Conservation (phyloP, 2,329 filamentous ascomycete species). For the Drechslerella coelobrocha region DNA sequence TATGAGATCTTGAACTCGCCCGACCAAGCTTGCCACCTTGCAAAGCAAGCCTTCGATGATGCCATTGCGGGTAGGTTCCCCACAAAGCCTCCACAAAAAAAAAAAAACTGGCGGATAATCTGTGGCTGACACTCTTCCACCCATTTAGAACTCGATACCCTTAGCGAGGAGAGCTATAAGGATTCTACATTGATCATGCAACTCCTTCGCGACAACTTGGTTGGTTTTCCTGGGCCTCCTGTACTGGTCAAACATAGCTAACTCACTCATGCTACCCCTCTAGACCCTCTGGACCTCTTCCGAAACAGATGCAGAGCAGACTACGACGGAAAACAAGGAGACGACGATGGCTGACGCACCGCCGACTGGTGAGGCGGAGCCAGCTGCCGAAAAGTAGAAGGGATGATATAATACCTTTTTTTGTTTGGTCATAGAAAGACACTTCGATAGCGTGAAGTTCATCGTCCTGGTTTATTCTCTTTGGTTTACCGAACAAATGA, state of each 20-base stretch:
- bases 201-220: slow-evolving; percentile 92
- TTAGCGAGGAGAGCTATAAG: slow-evolving; percentile 97
- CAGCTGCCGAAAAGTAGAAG: slow-evolving; percentile 35
- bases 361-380: slow-evolving; percentile 67
- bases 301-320: slow-evolving; percentile 77
- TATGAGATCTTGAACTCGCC: slow-evolving; percentile 99
- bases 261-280: slow-evolving; percentile 57
- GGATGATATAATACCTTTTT: slow-evolving; percentile 42
- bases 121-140: slow-evolving; percentile 42
- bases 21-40: slow-evolving; percentile 95
- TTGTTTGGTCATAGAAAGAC: slow-evolving; percentile 53
- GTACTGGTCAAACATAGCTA: not conserved
- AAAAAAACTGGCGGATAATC: not conserved
- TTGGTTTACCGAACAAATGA: slow-evolving; percentile 49
- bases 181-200: slow-evolving; percentile 99
- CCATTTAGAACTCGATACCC: slow-evolving; percentile 78
- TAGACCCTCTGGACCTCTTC: slow-evolving; percentile 99
- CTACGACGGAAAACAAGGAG: slow-evolving; percentile 65
- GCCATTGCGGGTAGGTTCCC: slow-evolving; percentile 74
- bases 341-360: slow-evolving; percentile 67
- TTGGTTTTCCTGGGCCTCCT: slow-evolving; percentile 22
- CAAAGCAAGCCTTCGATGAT: slow-evolving; percentile 99
- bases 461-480: slow-evolving; percentile 36
- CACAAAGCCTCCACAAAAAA: not conserved
- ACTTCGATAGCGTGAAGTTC: slow-evolving; percentile 53